These are phyloP conservation scores for Thermoascus crustaceus DNA, from an alignment of 2,329 filamentous ascomycete species.

Conservation along the genomic window DNA sequence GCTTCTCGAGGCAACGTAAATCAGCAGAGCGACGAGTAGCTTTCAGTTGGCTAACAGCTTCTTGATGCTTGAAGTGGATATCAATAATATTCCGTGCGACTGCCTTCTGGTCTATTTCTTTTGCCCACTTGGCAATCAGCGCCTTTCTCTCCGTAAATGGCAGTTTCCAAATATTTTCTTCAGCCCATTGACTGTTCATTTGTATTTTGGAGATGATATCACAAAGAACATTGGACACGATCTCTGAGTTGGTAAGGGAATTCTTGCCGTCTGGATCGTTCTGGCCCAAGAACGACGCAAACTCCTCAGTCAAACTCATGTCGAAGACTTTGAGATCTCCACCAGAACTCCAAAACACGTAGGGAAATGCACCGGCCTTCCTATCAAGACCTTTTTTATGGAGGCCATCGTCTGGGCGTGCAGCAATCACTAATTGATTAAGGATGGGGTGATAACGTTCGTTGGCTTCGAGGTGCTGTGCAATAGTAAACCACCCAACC, in stretches of 20 bases:
- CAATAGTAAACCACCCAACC: slow-evolving; percentile 6
- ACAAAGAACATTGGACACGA: not conserved
- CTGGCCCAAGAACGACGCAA: not conserved
- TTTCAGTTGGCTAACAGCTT: not conserved
- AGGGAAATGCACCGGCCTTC: slow-evolving; percentile 5
- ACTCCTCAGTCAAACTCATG: not conserved
- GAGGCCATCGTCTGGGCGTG: not conserved
- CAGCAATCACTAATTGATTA: slow-evolving; percentile 4
- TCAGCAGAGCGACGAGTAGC: not conserved
- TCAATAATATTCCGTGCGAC: not conserved
- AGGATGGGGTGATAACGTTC: slow-evolving; percentile 3
- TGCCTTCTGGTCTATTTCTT: not conserved
- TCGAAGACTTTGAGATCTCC: slow-evolving; percentile 1
- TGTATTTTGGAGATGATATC: not conserved
- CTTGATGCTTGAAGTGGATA: not conserved
- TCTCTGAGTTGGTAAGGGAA: not conserved
- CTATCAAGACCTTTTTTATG: slow-evolving; percentile 1
- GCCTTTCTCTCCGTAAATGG: not conserved
- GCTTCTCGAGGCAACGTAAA: not conserved
- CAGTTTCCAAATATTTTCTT: not conserved
- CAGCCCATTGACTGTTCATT: not conserved
- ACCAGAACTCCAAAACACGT: slow-evolving; percentile 5
- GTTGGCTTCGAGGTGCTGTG: slow-evolving; percentile 3
- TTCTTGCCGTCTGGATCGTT: not conserved
- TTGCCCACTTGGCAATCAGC: not conserved